Evolutionary conservation across 31 red algal species (phyloP), one percentile per base, ranked within the genome.

Genomic region (Asparagopsis taxiformis): DNA sequence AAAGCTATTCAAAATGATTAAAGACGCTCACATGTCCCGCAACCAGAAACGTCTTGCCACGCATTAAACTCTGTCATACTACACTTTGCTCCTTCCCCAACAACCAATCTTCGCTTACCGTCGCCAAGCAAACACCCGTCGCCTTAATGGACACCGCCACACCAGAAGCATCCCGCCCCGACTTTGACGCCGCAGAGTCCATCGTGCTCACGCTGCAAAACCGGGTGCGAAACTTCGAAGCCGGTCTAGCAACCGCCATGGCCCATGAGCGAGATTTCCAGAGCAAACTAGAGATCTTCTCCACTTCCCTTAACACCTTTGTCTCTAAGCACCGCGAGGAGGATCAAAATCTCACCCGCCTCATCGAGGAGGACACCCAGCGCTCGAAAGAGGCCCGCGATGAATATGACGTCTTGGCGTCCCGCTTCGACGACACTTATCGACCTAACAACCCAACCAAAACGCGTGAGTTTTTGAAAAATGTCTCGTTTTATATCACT

Each of bases 381-480:
- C 77, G 77, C 33, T 69, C 77, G 39, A 62, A 53, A 46, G 63
- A 81, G 37, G 77, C 63, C 21, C 39, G 53, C 53, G 65, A 53
- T 55, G 77, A 81, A 13, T 81, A 81, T 62, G 65, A 81, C 36
- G 70, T 36, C 17, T 55, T 81, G 62, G 63, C 77, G 22, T 46
- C 77, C 19, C 51, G 46, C 2, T 81, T 81, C 70, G 44, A 51
- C 6, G 62, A 81, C 25, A 55, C 60, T 34, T 20, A 70, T 22
- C 50, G 55, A 65, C 63, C 52, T 25, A 39, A 39, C 13, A 43
- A 70, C 38, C 53, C 63, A 25, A 69, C 63, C 10, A n/a, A 39
- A 23, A 31, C 50, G n/a, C 65, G 77, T 5, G 77, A 81, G 6
- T 38, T 65, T 25, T 59, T 69, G 46, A 26, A 65, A 11, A 70